A percentile compares a stretch with the other conserved stretches of the same genome.
phyloP scores from a whole-genome alignment of 1,284 basidiomycete species.

The Phlebopus sp. region DNA sequence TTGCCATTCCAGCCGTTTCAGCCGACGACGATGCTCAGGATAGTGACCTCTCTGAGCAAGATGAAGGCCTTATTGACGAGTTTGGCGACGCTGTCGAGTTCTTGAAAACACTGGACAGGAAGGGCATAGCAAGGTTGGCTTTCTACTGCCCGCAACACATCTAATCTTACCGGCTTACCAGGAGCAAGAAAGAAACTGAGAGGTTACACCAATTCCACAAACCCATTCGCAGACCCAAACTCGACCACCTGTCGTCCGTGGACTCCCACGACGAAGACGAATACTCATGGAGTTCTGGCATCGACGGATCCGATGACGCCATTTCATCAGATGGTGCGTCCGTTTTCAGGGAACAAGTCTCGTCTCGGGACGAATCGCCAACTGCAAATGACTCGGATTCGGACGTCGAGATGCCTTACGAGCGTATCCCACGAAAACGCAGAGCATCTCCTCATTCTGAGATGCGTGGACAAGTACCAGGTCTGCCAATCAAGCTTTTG shows the following conservation, averaged over 20 bases:
- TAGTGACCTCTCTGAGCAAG: slow-evolving; percentile 58
- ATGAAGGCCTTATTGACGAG: slow-evolving; percentile 56
- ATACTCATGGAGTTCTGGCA: slow-evolving; percentile 52
- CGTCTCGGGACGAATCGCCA: slow-evolving; percentile 16
- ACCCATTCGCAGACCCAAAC: slow-evolving; percentile 46
- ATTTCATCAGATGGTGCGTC: slow-evolving; percentile 18
- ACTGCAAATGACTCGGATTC: slow-evolving; percentile 38
- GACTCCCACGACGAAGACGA: slow-evolving; percentile 60
- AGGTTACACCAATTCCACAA: slow-evolving; percentile 62
- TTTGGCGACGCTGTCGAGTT: slow-evolving; percentile 59
- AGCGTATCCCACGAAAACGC: slow-evolving; percentile 54
- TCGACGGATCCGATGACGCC: slow-evolving; percentile 35
- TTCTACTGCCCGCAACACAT: slow-evolving; percentile 4
- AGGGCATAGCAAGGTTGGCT: slow-evolving; percentile 67
- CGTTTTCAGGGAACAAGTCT: slow-evolving; percentile 23
- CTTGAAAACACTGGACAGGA: slow-evolving; percentile 60
- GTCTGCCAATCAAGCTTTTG: slow-evolving; percentile 83
- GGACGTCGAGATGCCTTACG: slow-evolving; percentile 72
- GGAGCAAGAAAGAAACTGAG: slow-evolving; percentile 77
- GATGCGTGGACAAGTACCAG: slow-evolving; percentile 52
- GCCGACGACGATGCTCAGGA: slow-evolving; percentile 42
- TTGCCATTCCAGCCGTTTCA: slow-evolving; percentile 53
- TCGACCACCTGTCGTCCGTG: slow-evolving; percentile 63
- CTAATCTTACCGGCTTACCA: slow-evolving; percentile 30
- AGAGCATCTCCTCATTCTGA: slow-evolving; percentile 44